Evolutionary conservation across 2,329 filamentous ascomycete species (phyloP).

Genomic region (Colletotrichum zoysiae): DNA sequence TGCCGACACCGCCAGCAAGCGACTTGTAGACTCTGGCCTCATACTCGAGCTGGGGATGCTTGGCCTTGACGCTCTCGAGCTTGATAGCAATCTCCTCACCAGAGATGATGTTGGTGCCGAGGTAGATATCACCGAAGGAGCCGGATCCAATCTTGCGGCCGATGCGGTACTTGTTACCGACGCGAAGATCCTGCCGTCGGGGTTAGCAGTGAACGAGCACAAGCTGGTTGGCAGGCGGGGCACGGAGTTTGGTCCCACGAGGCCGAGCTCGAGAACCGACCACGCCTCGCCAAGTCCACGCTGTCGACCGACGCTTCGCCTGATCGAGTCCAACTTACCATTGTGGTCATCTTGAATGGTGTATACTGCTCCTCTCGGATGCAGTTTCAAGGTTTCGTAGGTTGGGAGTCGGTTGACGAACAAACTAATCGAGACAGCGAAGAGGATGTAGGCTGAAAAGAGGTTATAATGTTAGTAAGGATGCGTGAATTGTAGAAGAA

Average conservation of each 20-base stretch:
- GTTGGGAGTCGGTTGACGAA: constrained; percentile 14
- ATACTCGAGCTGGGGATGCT: constrained; percentile 98
- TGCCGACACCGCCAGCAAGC: constrained; percentile 95
- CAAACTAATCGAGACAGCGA: background rate
- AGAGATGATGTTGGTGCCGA: constrained; percentile 99
- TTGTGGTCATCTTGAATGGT: constrained; percentile 62
- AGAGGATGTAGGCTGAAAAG: background rate
- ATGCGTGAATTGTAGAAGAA: constrained; percentile 7
- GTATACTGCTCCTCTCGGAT: constrained; percentile 39
- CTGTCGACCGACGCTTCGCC: background rate
- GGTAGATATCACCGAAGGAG: constrained; percentile 98
- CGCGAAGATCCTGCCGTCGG: constrained; percentile 84
- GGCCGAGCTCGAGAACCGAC: background rate
- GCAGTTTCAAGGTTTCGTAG: background rate
- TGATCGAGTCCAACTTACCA: constrained; percentile 55
- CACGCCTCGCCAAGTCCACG: background rate
- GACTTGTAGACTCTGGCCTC: constrained; percentile 94
- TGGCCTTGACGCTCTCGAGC: constrained; percentile 99
- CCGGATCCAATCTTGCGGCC: constrained; percentile 99
- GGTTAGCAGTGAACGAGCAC: constrained; percentile 42
- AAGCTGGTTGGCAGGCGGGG: background rate
- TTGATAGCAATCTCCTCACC: constrained; percentile 99
- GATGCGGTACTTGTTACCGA: constrained; percentile 99
- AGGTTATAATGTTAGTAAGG: constrained; percentile 3
- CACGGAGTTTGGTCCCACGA: background rate